These are phyloP conservation scores for Leccinum broughii DNA, from an alignment of 768 basidiomycete species.

Conservation along the genomic window DNA sequence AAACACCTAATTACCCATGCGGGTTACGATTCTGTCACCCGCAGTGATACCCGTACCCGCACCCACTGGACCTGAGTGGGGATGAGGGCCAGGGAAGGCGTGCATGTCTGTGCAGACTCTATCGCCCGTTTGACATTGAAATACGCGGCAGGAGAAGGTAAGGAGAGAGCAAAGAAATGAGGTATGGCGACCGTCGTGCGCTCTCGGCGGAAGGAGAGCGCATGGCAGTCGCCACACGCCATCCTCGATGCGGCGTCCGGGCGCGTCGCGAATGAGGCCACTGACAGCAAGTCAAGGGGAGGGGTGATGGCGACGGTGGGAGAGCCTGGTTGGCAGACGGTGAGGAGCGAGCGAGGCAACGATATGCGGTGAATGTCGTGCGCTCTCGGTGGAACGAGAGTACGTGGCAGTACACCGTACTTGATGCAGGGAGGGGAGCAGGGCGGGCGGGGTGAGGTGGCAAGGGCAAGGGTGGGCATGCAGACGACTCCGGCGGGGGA, in stretches of 20 bases:
- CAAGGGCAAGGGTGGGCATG: too few species aligned
- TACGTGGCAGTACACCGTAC: too few species aligned
- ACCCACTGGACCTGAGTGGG: background rate
- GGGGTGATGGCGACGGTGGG: too few species aligned
- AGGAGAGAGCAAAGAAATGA: background rate
- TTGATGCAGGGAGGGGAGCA: too few species aligned
- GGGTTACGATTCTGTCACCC: background rate
- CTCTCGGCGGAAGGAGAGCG: background rate
- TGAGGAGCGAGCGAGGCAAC: too few species aligned
- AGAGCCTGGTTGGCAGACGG: too few species aligned
- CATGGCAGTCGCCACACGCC: background rate
- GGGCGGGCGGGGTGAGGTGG: too few species aligned
- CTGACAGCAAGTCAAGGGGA: background rate
- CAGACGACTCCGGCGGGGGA: too few species aligned
- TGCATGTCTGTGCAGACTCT: background rate
- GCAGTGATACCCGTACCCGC: background rate
- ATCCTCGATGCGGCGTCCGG: background rate
- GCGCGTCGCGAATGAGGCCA: background rate
- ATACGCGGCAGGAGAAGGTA: background rate
- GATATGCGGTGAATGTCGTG: too few species aligned
- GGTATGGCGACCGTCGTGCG: background rate
- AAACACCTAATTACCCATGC: too few species aligned
- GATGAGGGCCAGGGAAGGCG: background rate
- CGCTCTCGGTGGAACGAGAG: too few species aligned
- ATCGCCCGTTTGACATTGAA: background rate